Percentiles rank a stretch among this genome's conserved stretches.
Conservation (phyloP, 163 green algal species). For the Chlorella variabilis region DNA sequence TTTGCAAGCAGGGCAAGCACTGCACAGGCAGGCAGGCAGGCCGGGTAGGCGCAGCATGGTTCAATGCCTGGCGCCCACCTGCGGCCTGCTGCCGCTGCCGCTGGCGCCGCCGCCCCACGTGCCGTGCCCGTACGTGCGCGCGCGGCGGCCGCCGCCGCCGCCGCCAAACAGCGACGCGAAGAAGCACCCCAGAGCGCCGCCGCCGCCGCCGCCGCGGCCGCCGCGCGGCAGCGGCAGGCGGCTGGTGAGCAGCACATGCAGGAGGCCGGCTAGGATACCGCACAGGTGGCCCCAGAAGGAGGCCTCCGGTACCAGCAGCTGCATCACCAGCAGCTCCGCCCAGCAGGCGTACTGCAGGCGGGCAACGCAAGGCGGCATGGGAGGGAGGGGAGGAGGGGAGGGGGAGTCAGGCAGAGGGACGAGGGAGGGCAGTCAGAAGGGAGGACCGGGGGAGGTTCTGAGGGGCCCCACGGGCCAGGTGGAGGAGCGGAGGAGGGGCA, state of each 20-base stretch:
- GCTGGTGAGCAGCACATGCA: conserved; percentile 56
- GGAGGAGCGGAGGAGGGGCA: too few species aligned
- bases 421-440: too few species aligned
- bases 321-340: conserved; percentile 75
- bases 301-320: conserved; percentile 64
- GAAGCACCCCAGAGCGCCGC: not conserved
- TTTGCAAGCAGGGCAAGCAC: too few species aligned
- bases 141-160: not conserved
- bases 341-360: conserved; percentile 62
- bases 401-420: not conserved
- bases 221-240: conserved; percentile 16
- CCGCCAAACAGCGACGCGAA: not conserved
- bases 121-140: conserved; percentile 24
- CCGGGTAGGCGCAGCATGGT: too few species aligned
- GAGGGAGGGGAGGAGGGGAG: not conserved
- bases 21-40: too few species aligned
- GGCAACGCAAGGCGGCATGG: not conserved
- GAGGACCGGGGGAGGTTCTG: too few species aligned
- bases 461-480: too few species aligned
- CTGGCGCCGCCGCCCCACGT: conserved; percentile 12
- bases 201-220: not conserved
- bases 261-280: conserved; percentile 77
- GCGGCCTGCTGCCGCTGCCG: too few species aligned
- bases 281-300: conserved; percentile 79
- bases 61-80: too few species aligned